Conservation (phyloP, 108 stramenopile species). For the Parmales sp. region DNA sequence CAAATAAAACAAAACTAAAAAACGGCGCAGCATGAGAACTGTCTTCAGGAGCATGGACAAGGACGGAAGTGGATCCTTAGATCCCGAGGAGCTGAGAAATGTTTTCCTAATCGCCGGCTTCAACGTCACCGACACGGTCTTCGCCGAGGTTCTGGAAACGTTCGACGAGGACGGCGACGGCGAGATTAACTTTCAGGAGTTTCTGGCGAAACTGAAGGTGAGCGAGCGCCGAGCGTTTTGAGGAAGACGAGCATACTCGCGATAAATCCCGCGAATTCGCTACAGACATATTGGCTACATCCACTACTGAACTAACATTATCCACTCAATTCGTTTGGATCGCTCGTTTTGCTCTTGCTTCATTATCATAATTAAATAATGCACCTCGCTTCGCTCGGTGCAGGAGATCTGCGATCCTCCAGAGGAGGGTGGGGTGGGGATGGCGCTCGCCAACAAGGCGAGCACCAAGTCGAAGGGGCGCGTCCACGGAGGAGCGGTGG, state of each 20-base stretch:
- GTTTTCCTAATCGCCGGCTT: background rate
- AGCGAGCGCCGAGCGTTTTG: no score
- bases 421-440: background rate
- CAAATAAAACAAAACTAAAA: no score
- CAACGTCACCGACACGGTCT: background rate
- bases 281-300: no score
- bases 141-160: background rate
- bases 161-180: constrained; percentile 5
- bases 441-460: background rate
- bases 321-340: no score
- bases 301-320: no score
- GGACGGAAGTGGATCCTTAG: constrained; percentile 1
- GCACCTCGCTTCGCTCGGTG: no score
- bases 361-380: no score
- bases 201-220: constrained; percentile 7
- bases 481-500: background rate
- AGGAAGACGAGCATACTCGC: no score
- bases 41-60: constrained; percentile 9
- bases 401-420: no score
- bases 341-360: no score
- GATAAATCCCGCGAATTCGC: no score
- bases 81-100: constrained; percentile 1
- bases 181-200: constrained; percentile 10
- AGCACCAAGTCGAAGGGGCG: background rate
- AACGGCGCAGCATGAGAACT: no score